Percentiles rank a stretch among this genome's conserved stretches.
Evolutionary conservation across 2,329 filamentous ascomycete genomes (phyloP).

Genomic region (Cladosporium sp.): DNA sequence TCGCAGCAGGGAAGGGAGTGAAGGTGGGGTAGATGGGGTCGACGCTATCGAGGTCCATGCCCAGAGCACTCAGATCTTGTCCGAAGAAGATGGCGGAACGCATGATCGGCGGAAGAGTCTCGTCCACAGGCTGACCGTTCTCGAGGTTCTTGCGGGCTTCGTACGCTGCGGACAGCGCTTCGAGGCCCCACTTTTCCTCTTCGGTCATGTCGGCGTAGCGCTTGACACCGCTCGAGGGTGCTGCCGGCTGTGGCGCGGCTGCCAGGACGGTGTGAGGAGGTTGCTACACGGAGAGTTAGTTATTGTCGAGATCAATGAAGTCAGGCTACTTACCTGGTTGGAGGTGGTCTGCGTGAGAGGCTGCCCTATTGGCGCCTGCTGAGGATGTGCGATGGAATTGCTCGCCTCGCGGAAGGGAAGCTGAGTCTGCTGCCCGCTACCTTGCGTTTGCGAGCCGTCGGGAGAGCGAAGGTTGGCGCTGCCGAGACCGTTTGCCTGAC

Average conservation of each 20-base stretch:
- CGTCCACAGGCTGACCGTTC: slow-evolving; percentile 24
- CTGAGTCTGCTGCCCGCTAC: slow-evolving; percentile 23
- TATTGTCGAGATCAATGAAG: slow-evolving; percentile 25
- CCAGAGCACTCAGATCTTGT: slow-evolving; percentile 60
- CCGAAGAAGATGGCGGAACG: slow-evolving; percentile 51
- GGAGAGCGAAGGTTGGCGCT: slow-evolving; percentile 23
- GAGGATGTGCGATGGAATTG: slow-evolving; percentile 17
- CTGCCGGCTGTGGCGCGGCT: slow-evolving; percentile 3
- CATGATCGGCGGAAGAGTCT: slow-evolving; percentile 26
- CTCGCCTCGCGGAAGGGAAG: slow-evolving; percentile 25
- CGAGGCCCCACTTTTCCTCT: slow-evolving; percentile 56
- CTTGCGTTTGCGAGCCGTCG: slow-evolving; percentile 18
- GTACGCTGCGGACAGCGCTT: slow-evolving; percentile 53
- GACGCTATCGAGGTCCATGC: slow-evolving; percentile 55
- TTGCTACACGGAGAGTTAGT: slow-evolving; percentile 8
- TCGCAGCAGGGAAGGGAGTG: slow-evolving; percentile 55
- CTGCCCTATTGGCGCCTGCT: slow-evolving; percentile 23
- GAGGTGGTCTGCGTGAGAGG: slow-evolving; percentile 7
- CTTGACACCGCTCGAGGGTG: slow-evolving; percentile 30
- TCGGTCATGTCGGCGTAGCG: slow-evolving; percentile 56
- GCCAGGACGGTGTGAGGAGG: slow-evolving; percentile 3
- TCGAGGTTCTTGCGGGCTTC: slow-evolving; percentile 25
- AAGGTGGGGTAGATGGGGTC: slow-evolving; percentile 60
- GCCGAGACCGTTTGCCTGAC: slow-evolving; percentile 20
- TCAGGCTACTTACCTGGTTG: neutral